Evolutionary conservation across 768 basidiomycete genomes (phyloP), one percentile per base, ranked within the genome.

Genomic region (Russula olivacea): DNA sequence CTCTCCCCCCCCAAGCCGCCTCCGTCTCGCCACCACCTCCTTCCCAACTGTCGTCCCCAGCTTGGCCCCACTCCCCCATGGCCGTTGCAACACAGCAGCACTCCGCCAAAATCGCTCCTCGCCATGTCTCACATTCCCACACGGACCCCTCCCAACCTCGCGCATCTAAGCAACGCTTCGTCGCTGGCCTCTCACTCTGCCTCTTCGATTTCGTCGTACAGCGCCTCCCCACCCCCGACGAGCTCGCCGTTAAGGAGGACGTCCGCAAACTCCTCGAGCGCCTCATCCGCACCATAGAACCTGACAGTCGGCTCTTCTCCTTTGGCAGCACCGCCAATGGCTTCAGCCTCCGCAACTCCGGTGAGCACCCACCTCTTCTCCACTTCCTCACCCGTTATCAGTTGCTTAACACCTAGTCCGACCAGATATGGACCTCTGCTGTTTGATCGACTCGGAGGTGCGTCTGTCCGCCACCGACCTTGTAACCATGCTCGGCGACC

Each of bases 291-390:
- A 94, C 91, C 50, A 91, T 99, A 76, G 91, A 95, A 73, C 95
- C 94, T 49, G 83, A 92, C 69, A 90, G 90, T 67, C 86, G 91
- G 58, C 78, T 99, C 69, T 76, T 96, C 69, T 93, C 93, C 61
- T 99, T 99, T 73, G 96, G 96, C 38, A 94, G 92, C 72, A 97
- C 93, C 41, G 95, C 94, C 12, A 98, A 98, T 71, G 94, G 95
- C 62, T 96, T 98, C 79, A 94, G 92, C 72, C 83, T 98, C 70
- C 83, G 93, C 68, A 97, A 98, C 77, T 96, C 93, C 65, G 95
- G 95, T 91, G 57, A 47, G 71, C 62, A n/a, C 30, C 43, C 12
- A 17, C 58, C 58, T 47, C 48, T 28, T 47, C 32, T 4, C 54
- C 28, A 28, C 19, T 25, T 25, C 7, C 30, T 15, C n/a, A 17